phyloP scores from a whole-genome alignment of 805 yeast genomes.

The Candida boidinii region DNA sequence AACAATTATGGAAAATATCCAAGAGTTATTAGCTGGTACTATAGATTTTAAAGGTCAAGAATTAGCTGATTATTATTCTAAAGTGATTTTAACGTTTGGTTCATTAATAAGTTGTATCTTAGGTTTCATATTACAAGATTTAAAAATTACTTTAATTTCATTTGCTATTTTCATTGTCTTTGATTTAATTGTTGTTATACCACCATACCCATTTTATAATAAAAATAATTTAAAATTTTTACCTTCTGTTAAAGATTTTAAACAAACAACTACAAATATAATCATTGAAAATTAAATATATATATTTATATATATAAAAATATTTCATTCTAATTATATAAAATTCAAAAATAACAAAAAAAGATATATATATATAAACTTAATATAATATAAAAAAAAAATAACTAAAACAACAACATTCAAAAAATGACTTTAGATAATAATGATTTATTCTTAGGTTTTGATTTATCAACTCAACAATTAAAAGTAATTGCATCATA shows the following conservation, averaged over 20 bases:
- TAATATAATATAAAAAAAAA: too few species aligned
- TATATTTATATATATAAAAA: conserved; percentile 1
- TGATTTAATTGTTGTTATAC: conserved; percentile 34
- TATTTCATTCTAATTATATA: conserved; percentile 1
- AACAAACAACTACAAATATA: too few species aligned
- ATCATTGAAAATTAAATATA: too few species aligned
- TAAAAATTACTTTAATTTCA: conserved; percentile 28
- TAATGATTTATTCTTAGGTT: conserved; percentile 46
- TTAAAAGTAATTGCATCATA: conserved; percentile 65
- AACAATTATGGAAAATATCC: neutral
- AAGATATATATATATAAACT: too few species aligned
- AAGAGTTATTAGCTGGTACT: conserved; percentile 15
- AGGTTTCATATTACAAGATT: conserved; percentile 41
- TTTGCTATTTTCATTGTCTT: conserved; percentile 29
- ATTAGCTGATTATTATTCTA: conserved; percentile 26
- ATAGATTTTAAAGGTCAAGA: conserved; percentile 51
- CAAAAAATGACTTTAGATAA: conserved; percentile 9
- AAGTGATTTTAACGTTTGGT: conserved; percentile 20
- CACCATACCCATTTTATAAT: conserved; percentile 53
- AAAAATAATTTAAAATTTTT: conserved; percentile 43
- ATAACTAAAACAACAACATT: conserved; percentile 5
- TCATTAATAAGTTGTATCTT: conserved; percentile 32
- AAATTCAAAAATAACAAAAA: conserved; percentile 1
- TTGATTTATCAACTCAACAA: conserved; percentile 88
- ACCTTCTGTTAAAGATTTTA: conserved; percentile 3